Percentiles rank a stretch among this genome's conserved stretches.
phyloP scores from a whole-genome alignment of 148 eudicot genomes.

The Vaccinium myrtillus region DNA sequence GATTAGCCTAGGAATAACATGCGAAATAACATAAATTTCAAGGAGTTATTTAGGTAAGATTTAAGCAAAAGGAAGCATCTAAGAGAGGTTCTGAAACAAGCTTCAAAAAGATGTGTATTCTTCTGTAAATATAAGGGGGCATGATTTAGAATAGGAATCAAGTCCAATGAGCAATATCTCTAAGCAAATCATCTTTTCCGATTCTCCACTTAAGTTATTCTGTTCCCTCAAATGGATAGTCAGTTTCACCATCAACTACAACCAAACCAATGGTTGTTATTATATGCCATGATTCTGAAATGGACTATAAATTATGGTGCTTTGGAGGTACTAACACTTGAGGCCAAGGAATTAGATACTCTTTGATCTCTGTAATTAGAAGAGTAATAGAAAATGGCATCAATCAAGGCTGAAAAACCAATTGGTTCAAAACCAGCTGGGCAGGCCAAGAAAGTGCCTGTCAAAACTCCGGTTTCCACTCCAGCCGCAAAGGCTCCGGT shows the following conservation, averaged over 20 bases:
- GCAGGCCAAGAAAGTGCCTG: slow-evolving; percentile 26
- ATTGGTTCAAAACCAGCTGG: slow-evolving; percentile 19
- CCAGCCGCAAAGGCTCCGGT: not conserved
- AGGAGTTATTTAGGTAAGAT: not conserved
- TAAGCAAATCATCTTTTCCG: slow-evolving; percentile 3
- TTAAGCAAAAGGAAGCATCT: not conserved
- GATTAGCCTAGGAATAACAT: not conserved
- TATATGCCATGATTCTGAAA: not conserved
- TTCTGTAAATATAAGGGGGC: not conserved
- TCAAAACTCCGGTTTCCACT: slow-evolving; percentile 17
- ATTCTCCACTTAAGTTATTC: not conserved
- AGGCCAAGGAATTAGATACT: not conserved
- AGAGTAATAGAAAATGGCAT: slow-evolving; percentile 31
- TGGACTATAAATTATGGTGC: slow-evolving; percentile 5
- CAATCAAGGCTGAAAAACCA: slow-evolving; percentile 35
- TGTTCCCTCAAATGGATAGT: not conserved
- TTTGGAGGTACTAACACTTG: not conserved
- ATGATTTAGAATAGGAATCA: slow-evolving; percentile 9
- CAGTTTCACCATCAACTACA: not conserved
- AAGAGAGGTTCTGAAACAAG: not conserved
- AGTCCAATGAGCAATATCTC: not conserved
- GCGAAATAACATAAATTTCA: not conserved
- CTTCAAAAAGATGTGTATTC: not conserved
- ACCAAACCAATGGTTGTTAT: not conserved
- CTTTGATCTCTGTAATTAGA: not conserved